These are phyloP conservation scores for Fusarium abutilonis DNA, from an alignment of 2,329 filamentous ascomycete genomes.

Conservation along the genomic window DNA sequence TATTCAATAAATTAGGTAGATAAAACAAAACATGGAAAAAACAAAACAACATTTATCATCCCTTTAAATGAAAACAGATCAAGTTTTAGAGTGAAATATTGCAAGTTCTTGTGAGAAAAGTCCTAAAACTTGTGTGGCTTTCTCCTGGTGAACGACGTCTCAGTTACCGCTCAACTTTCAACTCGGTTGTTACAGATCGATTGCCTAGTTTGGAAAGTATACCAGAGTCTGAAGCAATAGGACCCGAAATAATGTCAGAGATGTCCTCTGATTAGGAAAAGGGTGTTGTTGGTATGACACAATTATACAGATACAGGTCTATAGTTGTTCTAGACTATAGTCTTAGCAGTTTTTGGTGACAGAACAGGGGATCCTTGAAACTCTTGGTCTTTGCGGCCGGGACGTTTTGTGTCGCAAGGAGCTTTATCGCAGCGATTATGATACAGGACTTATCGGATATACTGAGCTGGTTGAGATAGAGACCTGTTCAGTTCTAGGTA, in stretches of 20 bases:
- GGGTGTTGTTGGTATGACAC: background rate
- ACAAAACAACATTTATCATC: conserved; percentile 8
- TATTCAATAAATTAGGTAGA: background rate
- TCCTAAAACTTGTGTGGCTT: conserved; percentile 20
- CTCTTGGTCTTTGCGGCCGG: conserved; percentile 22
- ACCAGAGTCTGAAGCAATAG: conserved; percentile 16
- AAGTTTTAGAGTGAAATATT: conserved; percentile 5
- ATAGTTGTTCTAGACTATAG: conserved; percentile 2
- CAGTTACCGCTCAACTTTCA: conserved; percentile 35
- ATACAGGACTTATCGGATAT: conserved; percentile 28
- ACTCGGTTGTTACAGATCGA: conserved; percentile 26
- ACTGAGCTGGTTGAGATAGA: conserved; percentile 6
- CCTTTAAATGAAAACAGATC: background rate
- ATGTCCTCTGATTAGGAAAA: conserved; percentile 9
- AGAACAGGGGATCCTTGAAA: conserved; percentile 33
- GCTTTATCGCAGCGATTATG: conserved; percentile 15
- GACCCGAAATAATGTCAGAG: conserved; percentile 10
- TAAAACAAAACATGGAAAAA: conserved; percentile 8
- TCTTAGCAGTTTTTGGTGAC: conserved; percentile 9
- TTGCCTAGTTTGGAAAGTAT: conserved; percentile 32
- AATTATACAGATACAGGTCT: background rate
- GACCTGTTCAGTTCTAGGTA: background rate
- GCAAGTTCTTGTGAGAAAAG: conserved; percentile 2
- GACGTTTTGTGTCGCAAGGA: conserved; percentile 33
- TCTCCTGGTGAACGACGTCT: conserved; percentile 30